Conservation (phyloP, 1,284 basidiomycete genomes). For the Sphaerobolus stellatus region DNA sequence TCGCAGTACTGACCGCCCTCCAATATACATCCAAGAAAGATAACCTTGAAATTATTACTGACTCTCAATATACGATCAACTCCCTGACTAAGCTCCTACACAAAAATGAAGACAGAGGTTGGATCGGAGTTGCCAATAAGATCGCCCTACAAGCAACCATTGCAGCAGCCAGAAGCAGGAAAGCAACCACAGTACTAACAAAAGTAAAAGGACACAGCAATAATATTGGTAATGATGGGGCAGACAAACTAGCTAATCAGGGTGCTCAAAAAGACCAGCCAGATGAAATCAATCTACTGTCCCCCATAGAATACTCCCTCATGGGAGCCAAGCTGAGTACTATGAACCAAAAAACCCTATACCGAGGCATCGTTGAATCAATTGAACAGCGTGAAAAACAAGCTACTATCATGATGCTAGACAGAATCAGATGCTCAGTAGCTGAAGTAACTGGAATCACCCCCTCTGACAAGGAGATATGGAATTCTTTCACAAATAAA, state of each 20-base stretch:
- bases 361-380: neutral
- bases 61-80: conserved; percentile 23
- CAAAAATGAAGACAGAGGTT: conserved; percentile 23
- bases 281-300: neutral
- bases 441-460: neutral
- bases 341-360: neutral
- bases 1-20: conserved; percentile 17
- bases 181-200: conserved; percentile 13
- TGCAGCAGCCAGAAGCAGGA: conserved; percentile 8
- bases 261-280: neutral
- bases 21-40: neutral
- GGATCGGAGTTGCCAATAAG: conserved; percentile 10
- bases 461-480: neutral
- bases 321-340: neutral
- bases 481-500: too few relatives aligned
- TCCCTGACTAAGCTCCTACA: conserved; percentile 17
- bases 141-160: conserved; percentile 8
- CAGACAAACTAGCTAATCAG: conserved; percentile 15
- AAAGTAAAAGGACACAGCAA: conserved; percentile 21
- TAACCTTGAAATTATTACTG: conserved; percentile 15
- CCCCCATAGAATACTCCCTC: neutral
- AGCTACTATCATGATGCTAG: neutral
- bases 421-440: neutral
- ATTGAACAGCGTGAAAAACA: neutral
- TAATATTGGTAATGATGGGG: conserved; percentile 16